phyloP scores from a whole-genome alignment of 257 asterid genomes.

The Nicotiana benthamiana region DNA sequence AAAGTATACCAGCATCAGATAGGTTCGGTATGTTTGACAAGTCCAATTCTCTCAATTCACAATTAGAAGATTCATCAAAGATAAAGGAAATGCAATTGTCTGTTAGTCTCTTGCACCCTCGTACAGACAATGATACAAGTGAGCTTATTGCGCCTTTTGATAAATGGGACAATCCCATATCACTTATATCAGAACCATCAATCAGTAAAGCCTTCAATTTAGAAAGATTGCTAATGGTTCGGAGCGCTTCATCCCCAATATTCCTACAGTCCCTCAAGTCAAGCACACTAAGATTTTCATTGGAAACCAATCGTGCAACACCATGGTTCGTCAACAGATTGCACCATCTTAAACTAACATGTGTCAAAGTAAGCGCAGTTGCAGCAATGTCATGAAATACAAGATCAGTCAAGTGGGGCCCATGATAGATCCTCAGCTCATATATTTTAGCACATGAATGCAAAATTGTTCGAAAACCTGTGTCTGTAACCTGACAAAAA shows the following conservation, averaged over 20 bases:
- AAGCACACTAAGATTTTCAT: conserved; percentile 44
- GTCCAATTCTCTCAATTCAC: conserved; percentile 56
- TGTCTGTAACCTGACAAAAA: conserved; percentile 86
- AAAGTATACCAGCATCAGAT: conserved; percentile 62
- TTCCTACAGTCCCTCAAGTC: conserved; percentile 84
- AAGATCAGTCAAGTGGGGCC: conserved; percentile 79
- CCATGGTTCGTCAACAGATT: conserved; percentile 72
- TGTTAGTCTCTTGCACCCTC: conserved; percentile 91
- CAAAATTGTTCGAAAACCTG: conserved; percentile 78
- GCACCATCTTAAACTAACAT: conserved; percentile 90
- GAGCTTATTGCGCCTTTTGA: conserved; percentile 48
- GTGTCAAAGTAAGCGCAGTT: conserved; percentile 67
- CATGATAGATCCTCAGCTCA: conserved; percentile 65
- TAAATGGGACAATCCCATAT: conserved; percentile 62
- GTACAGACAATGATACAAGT: conserved; percentile 60
- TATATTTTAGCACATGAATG: conserved; percentile 78
- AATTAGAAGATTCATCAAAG: conserved; percentile 46
- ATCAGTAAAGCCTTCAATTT: conserved; percentile 58
- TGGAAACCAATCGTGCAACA: conserved; percentile 58
- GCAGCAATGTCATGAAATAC: conserved; percentile 87
- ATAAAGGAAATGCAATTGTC: conserved; percentile 62
- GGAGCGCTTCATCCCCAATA: conserved; percentile 76
- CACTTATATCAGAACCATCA: conserved; percentile 83
- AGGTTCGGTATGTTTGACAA: conserved; percentile 75
- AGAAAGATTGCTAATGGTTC: conserved; percentile 53